Base-by-base conservation (phyloP, 2,329 filamentous ascomycete genomes). In the Dactylellina sp. region DNA sequence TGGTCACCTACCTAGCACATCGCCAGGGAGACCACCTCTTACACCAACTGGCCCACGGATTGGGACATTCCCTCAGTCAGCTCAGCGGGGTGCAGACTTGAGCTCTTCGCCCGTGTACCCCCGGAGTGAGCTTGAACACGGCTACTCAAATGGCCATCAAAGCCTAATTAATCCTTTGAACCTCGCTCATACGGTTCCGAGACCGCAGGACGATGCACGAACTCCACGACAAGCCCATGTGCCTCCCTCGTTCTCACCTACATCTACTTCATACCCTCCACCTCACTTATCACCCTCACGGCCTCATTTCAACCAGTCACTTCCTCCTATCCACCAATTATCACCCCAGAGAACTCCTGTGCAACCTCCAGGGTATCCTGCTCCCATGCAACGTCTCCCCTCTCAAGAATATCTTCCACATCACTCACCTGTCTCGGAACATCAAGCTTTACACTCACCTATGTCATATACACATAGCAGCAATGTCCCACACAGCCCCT, bases 391-490 rank as follows among this genome's bases (percentile, higher is more conserved):
- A 40, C 37, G 68, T 16, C 24, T 65, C 9, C 60, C 68, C 1
- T 72, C 68, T 20, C 62, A 63, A 47, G 68, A 72, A 40, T 72
- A 65, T 28, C 46, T 53, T 12, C 68, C 68, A 42, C 68, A 72
- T 11, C 68, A 72, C 20, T 72, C 68, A 22, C 68, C 68, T 7
- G 55, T 47, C 20, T 65, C 68, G 0, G 68, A 72, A 28, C 60
- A 65, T 24, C 68, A 65, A 37, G 20, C 68, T 9, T 25, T 72
- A 9, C 68, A 72, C 25, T 72, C 68, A 9, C 68, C 68, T n/a
- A 59, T 72, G 44, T 44, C 44, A 16, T 72, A 65, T 42, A 65
- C 25, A 24, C 46, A 53, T 40, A 56, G 39, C 35, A 47, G 22
- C n/a, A 50, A 35, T 22, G 59, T 71, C 16, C 66, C 66, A 7